Conservation (phyloP, 257 asterid species). For the Dorcoceras hygrometricum region DNA sequence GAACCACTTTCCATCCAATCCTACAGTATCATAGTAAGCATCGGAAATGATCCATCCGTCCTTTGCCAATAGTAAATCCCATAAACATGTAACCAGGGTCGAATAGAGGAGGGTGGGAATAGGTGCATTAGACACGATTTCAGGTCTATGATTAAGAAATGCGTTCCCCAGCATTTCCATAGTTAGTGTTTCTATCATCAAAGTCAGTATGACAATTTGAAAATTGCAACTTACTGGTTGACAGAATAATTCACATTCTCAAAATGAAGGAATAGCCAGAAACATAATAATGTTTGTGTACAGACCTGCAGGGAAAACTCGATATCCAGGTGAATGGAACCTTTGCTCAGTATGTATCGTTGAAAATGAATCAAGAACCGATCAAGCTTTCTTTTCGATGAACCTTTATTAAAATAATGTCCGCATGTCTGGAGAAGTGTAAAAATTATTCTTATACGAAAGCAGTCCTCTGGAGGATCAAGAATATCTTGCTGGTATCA, state of each 20-base stretch:
- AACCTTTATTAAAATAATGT: slow-evolving; percentile 96
- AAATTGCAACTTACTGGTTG: neutral
- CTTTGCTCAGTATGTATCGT: slow-evolving; percentile 81
- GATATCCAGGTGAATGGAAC: slow-evolving; percentile 81
- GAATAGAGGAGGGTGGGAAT: neutral
- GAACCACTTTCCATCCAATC: neutral
- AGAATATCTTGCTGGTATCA: slow-evolving; percentile 70
- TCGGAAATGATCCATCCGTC: neutral
- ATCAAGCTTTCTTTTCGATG: slow-evolving; percentile 95
- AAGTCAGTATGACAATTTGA: neutral
- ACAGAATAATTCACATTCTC: neutral
- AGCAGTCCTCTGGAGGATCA: slow-evolving; percentile 98
- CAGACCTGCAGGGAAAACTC: slow-evolving; percentile 99
- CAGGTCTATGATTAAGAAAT: slow-evolving; percentile 1
- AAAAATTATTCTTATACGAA: slow-evolving; percentile 90
- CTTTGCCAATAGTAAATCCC: neutral
- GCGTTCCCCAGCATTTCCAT: neutral
- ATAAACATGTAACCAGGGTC: neutral
- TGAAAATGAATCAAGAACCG: slow-evolving; percentile 93
- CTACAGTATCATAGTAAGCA: neutral
- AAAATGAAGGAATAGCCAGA: slow-evolving; percentile 1
- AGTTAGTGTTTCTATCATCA: neutral
- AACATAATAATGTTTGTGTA: slow-evolving; percentile 1
- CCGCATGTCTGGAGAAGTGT: slow-evolving; percentile 98
- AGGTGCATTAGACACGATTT: neutral